A percentile compares a stretch with the other conserved stretches of the same genome.
Conservation (phyloP, 345 rosid species). For the Toxicodendron radicans region DNA sequence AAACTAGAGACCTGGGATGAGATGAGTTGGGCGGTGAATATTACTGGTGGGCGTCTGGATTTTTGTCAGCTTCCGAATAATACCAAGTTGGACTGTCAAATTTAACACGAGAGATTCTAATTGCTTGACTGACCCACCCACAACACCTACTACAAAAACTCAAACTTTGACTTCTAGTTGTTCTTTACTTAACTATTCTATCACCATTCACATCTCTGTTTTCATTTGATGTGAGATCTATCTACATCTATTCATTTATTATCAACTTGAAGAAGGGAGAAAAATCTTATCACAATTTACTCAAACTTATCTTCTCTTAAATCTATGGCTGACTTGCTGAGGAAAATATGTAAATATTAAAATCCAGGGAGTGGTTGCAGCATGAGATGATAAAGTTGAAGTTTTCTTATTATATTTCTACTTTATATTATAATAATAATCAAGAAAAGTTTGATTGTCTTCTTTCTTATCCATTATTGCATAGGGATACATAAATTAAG, state of each 20-base stretch:
- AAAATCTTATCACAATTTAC: no score
- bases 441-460: slow-evolving; percentile 7
- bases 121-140: slow-evolving; percentile 16
- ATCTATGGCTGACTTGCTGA: no score
- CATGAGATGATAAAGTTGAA: slow-evolving; percentile 3
- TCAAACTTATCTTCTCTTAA: no score
- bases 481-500: slow-evolving; percentile 13
- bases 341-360: not conserved
- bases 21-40: not conserved
- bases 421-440: not conserved
- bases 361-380: slow-evolving; percentile 7
- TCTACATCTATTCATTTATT: no score
- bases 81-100: not conserved
- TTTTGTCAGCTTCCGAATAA: not conserved
- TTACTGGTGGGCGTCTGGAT: no score
- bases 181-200: no score
- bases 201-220: no score
- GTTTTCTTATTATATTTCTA: not conserved
- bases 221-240: not conserved
- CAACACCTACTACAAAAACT: slow-evolving; percentile 2
- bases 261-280: no score
- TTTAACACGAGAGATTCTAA: not conserved
- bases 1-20: not conserved
- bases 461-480: slow-evolving; percentile 24
- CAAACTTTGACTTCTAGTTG: slow-evolving; percentile 25